Conservation (phyloP, 2,329 filamentous ascomycete species). For the Cladosporium sp. region DNA sequence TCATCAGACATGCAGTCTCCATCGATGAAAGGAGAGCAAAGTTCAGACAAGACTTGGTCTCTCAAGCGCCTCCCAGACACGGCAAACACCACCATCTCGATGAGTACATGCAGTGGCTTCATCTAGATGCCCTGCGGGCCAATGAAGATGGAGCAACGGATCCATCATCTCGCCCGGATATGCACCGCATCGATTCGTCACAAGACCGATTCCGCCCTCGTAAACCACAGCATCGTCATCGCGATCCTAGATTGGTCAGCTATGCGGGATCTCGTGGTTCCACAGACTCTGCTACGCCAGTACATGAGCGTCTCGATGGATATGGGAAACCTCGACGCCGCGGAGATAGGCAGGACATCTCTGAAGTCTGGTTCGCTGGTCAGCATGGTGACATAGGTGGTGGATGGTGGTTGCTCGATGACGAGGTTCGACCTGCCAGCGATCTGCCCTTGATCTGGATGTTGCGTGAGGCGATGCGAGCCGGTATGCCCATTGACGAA, state of each 20-base stretch:
- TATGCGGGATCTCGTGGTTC: conserved; percentile 27
- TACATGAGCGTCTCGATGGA: not conserved
- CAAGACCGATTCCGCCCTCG: conserved; percentile 13
- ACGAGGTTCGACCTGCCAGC: conserved; percentile 14
- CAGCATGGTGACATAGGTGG: conserved; percentile 47
- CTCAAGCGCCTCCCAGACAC: conserved; percentile 31
- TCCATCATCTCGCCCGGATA: conserved; percentile 1
- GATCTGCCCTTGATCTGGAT: conserved; percentile 39
- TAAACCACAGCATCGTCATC: conserved; percentile 2
- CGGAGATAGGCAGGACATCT: conserved; percentile 50
- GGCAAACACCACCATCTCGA: conserved; percentile 17
- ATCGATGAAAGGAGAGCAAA: conserved; percentile 69
- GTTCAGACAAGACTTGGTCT: conserved; percentile 66
- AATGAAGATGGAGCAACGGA: conserved; percentile 19
- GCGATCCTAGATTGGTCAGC: not conserved
- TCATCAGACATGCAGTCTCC: conserved; percentile 65
- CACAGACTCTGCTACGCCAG: conserved; percentile 16
- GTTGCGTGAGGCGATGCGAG: conserved; percentile 59
- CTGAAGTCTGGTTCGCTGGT: conserved; percentile 73
- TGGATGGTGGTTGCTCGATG: conserved; percentile 14
- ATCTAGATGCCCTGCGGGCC: conserved; percentile 5
- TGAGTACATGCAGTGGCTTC: conserved; percentile 8
- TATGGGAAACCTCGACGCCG: conserved; percentile 12
- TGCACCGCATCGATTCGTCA: conserved; percentile 14
- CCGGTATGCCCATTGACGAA: conserved; percentile 67